Evolutionary conservation across 345 rosid genomes (phyloP), one percentile per base, ranked within the genome.

Genomic region (Bruguiera gymnorhiza): DNA sequence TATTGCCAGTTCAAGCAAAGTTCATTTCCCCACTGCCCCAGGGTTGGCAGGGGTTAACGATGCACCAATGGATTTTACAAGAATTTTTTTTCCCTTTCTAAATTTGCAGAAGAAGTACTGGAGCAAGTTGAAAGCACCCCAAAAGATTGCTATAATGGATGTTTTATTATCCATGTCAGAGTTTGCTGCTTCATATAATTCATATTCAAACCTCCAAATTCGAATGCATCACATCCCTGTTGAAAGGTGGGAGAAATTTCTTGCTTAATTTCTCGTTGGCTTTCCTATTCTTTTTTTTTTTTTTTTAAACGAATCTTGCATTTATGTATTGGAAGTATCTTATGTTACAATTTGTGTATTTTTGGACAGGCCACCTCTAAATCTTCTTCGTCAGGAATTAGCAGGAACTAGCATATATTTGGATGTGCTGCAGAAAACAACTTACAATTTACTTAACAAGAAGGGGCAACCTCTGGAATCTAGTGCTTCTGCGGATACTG

Each of bases 301-400:
- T 52, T 19, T 51, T 20, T 52, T 52, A 7, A 0, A n/a, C 1
- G 57, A 53, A 24, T 54, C 26, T 2, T 54, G 6, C 24, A 54
- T n/a, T n/a, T 54, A n/a, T n/a, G 58, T 8, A 24, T 54, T 18
- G 20, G 58, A 54, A 8, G 43, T 37, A 37, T 37, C 43, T 11
- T 37, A 37, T 37, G 11, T 8, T 11, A 37, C 43, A 37, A 8
- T 37, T 8, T 37, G 2, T 65, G 59, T 36, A 31, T 74, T 71
- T 67, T 61, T 60, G 68, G 65, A 74, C 92, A 95, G 99, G 89
- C 96, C 97, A 43, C 97, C 99, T 69, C 70, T 83, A 73, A 95
- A 92, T 83, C 95, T 95, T 77, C 87, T 95, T 70, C 96, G 97
- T 48, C 98, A 95, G 82, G 99, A 95, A 82, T 78, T 92, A 46